Evolutionary conservation across 2,329 filamentous ascomycete species (phyloP), one percentile per base, ranked within the genome.

Genomic region (Westerdykella ornata): DNA sequence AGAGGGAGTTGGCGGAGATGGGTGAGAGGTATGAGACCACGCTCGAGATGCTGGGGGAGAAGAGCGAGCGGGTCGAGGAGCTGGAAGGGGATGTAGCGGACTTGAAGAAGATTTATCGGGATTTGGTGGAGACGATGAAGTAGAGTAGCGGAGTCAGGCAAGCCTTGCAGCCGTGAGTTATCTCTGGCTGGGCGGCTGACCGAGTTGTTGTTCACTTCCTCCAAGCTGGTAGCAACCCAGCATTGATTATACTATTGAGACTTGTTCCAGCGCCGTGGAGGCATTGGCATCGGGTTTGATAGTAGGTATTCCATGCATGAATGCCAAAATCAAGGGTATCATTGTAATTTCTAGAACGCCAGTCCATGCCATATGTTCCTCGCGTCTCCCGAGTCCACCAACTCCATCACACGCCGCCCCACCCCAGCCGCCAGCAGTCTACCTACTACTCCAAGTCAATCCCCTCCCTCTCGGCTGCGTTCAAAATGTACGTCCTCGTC

Each of bases 101-200:
- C 72, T 75, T 98, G 63, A 98, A 98, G 73, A 84, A 82, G 59
- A 95, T 98, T 76, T 97, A 97, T 71, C 80, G 88, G 51, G 90
- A 97, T 62, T 69, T 98, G 64, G 85, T 94, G 37, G 86, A 94
- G 69, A 80, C 82, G 60, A 90, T 87, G 43, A 80, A 88, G 60
- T 84, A 80, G 67, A 85, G n/a, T n/a, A n/a, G n/a, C n/a, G n/a
- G n/a, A n/a, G n/a, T n/a, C n/a, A 66, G 16, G 14, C 13, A 33
- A 17, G 30, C 7, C 3, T 33, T 33, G n/a, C n/a, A 5, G 9
- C n/a, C n/a, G n/a, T n/a, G n/a, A n/a, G n/a, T 15, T 14, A 13
- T 33, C 13, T n/a, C 30, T 32, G 5, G 5, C 16, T 7, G 30
- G n/a, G 9, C 16, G 30, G 16, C 16, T 33, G 30, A 13, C 30